Conservation (phyloP, 805 yeast genomes). For the Candida piceae region DNA sequence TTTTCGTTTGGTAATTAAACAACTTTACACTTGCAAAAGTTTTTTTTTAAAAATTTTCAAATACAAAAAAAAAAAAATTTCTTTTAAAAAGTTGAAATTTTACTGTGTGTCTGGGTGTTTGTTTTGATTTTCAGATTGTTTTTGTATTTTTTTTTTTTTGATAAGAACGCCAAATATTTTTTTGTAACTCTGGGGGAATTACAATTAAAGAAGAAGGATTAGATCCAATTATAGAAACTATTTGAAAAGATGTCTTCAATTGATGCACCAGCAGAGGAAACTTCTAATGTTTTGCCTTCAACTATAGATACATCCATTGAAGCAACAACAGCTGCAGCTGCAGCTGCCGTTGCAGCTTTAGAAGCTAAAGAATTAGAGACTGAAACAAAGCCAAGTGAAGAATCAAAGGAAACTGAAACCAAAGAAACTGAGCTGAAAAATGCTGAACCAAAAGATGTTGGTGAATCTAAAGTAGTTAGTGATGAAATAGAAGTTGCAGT, state of each 20-base stretch:
- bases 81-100: not conserved
- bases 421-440: not conserved
- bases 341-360: conserved; percentile 5
- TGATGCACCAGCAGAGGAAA: conserved; percentile 1
- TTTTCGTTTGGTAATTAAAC: too few relatives aligned
- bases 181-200: too few relatives aligned
- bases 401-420: not conserved
- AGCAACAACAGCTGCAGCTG: conserved; percentile 8
- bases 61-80: too few relatives aligned
- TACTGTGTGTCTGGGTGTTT: conserved; percentile 5
- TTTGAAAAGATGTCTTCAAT: not conserved
- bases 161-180: too few relatives aligned
- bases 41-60: too few relatives aligned
- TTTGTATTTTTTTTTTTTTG: not conserved
- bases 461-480: not conserved
- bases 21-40: too few relatives aligned
- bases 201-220: too few relatives aligned
- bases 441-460: too few relatives aligned
- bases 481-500: not conserved
- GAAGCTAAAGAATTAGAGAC: conserved; percentile 2
- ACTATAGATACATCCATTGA: conserved; percentile 4
- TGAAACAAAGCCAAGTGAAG: not conserved
- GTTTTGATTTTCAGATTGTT: not conserved
- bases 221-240: not conserved
- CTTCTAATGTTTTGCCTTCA: conserved; percentile 7